Conservation (phyloP, 139 green algal genomes). For the Mesostigma viride region DNA sequence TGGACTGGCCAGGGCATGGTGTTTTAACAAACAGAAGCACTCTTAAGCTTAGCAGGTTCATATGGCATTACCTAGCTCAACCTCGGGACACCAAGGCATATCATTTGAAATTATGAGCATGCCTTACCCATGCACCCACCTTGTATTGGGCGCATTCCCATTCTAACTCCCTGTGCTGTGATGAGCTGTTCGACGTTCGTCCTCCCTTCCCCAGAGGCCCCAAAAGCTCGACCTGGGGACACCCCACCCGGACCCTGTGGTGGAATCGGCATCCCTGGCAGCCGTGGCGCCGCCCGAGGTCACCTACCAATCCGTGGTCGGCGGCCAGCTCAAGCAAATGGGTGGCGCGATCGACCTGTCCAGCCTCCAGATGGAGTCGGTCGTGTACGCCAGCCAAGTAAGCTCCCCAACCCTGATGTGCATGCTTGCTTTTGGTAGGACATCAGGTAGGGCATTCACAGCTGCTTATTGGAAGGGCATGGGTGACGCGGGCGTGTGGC, state of each 20-base stretch:
- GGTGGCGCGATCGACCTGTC: constrained; percentile 20
- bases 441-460: not conserved
- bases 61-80: no score
- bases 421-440: not conserved
- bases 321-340: constrained; percentile 4
- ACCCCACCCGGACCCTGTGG: constrained; percentile 31
- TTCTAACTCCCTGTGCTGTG: no score
- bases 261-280: constrained; percentile 35
- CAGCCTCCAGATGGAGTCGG: constrained; percentile 29
- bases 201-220: no score
- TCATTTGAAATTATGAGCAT: no score
- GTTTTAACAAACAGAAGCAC: no score
- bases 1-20: no score
- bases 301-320: constrained; percentile 21
- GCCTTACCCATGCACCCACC: no score
- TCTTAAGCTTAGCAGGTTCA: no score
- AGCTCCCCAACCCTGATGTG: not conserved
- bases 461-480: not conserved
- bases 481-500: no score
- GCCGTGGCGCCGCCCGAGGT: constrained; percentile 29
- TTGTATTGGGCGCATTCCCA: no score
- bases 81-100: no score
- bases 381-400: constrained; percentile 35
- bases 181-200: no score
- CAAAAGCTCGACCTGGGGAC: constrained; percentile 13